These are phyloP conservation scores for Xylariaceae sp. DNA, from an alignment of 2,329 filamentous ascomycete genomes.

Conservation along the genomic window DNA sequence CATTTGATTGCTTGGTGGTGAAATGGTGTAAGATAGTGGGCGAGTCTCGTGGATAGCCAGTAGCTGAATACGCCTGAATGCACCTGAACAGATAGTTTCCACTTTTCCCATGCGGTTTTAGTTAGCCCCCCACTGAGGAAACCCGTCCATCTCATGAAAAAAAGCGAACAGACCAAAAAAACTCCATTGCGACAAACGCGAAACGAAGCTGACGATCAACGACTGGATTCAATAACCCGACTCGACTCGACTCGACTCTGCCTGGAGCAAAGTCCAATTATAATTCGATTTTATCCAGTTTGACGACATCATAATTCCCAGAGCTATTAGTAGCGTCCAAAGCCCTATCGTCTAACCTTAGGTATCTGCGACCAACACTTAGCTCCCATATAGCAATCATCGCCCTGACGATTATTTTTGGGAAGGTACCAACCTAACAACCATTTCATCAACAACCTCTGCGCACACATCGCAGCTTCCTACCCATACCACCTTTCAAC, in stretches of 20 bases:
- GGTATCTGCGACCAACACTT: slow-evolving; percentile 7
- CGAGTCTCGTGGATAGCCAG: too few relatives aligned
- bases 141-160: slow-evolving; percentile 1
- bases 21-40: too few relatives aligned
- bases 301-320: neutral
- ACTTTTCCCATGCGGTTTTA: too few relatives aligned
- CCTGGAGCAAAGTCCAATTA: slow-evolving; percentile 33
- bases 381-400: neutral
- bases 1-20: too few relatives aligned
- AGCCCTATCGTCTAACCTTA: neutral
- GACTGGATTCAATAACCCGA: slow-evolving; percentile 10
- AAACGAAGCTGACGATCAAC: slow-evolving; percentile 21
- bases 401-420: neutral
- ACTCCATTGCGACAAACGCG: slow-evolving; percentile 10
- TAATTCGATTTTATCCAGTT: slow-evolving; percentile 2
- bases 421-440: neutral
- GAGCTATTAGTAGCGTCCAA: too few relatives aligned
- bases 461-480: neutral
- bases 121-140: slow-evolving; percentile 21
- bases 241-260: slow-evolving; percentile 26
- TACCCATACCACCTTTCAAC: neutral
- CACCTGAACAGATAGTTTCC: too few relatives aligned
- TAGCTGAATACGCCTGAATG: too few relatives aligned
- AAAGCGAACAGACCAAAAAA: slow-evolving; percentile 11
- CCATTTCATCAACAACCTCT: neutral